These are phyloP conservation scores for Monosporascus sp. DNA, from an alignment of 2,329 filamentous ascomycete genomes.

Conservation along the genomic window DNA sequence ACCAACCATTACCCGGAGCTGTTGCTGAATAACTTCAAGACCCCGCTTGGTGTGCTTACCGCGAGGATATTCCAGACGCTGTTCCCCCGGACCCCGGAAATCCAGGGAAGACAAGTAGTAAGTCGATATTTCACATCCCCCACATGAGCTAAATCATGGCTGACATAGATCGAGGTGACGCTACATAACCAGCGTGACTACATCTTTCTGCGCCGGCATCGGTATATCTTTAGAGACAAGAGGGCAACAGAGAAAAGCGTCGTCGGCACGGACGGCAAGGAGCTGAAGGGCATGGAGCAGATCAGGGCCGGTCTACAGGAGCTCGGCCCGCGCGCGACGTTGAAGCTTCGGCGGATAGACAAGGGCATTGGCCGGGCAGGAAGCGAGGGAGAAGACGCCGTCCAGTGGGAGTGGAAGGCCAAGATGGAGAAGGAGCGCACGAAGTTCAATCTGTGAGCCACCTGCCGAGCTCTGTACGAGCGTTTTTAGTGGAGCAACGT, in stretches of 20 bases:
- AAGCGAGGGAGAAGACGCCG: slow-evolving; percentile 64
- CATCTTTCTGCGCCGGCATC: slow-evolving; percentile 85
- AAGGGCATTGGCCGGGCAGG: slow-evolving; percentile 72
- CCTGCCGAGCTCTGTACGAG: background rate
- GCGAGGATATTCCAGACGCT: slow-evolving; percentile 77
- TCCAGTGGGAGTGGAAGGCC: slow-evolving; percentile 96
- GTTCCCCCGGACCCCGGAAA: slow-evolving; percentile 76
- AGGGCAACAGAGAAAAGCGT: slow-evolving; percentile 81
- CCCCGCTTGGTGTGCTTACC: slow-evolving; percentile 80
- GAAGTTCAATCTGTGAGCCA: slow-evolving; percentile 75
- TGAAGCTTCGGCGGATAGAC: slow-evolving; percentile 88
- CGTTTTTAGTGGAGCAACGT: too few species aligned
- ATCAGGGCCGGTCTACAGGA: slow-evolving; percentile 88
- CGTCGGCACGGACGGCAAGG: slow-evolving; percentile 72
- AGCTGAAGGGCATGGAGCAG: slow-evolving; percentile 77
- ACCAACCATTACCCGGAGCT: slow-evolving; percentile 89
- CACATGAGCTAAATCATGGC: too few species aligned
- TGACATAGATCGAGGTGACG: background rate
- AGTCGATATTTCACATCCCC: slow-evolving; percentile 73
- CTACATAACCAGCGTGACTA: slow-evolving; percentile 88
- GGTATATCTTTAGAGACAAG: slow-evolving; percentile 92
- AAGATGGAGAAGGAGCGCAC: slow-evolving; percentile 92
- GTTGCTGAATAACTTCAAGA: slow-evolving; percentile 91
- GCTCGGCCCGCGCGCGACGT: slow-evolving; percentile 68
- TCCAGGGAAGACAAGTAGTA: slow-evolving; percentile 82